Evolutionary conservation across 1,284 basidiomycete genomes (phyloP).

Genomic region (Cryptococcus hybrid): DNA sequence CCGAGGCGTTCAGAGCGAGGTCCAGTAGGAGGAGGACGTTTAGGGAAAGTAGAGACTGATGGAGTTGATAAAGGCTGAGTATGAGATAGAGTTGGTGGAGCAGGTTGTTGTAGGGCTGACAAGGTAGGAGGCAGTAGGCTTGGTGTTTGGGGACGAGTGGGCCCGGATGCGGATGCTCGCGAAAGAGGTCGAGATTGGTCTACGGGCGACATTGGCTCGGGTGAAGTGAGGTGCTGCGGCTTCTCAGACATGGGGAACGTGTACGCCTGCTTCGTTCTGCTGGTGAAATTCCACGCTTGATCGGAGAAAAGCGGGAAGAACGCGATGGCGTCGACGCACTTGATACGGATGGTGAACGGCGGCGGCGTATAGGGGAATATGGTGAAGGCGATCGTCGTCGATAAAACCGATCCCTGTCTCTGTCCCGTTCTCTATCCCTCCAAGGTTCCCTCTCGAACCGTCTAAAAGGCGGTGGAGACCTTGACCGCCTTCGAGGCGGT

Average conservation of each 20-base stretch:
- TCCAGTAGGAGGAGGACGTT: constrained; percentile 20
- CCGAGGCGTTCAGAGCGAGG: constrained; percentile 25
- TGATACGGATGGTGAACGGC: constrained; percentile 13
- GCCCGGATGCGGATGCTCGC: neutral
- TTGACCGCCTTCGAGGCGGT: constrained; percentile 10
- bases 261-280: neutral
- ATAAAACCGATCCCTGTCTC: constrained; percentile 6
- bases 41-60: neutral
- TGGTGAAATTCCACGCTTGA: constrained; percentile 5
- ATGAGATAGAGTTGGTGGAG: neutral
- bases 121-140: neutral
- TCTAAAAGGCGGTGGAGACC: constrained; percentile 16
- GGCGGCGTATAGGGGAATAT: constrained; percentile 7
- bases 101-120: neutral
- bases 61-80: neutral
- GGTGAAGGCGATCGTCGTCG: constrained; percentile 14
- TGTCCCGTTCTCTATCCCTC: constrained; percentile 18
- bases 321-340: constrained; percentile 11
- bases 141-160: neutral
- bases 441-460: constrained; percentile 15
- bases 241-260: neutral
- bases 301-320: constrained; percentile 13
- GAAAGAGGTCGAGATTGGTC: constrained; percentile 3
- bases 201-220: constrained; percentile 1
- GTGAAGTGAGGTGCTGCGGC: neutral